Base-by-base conservation (phyloP, 371 early-diverging fungal genomes). In the Capillidium rhysosporum region DNA sequence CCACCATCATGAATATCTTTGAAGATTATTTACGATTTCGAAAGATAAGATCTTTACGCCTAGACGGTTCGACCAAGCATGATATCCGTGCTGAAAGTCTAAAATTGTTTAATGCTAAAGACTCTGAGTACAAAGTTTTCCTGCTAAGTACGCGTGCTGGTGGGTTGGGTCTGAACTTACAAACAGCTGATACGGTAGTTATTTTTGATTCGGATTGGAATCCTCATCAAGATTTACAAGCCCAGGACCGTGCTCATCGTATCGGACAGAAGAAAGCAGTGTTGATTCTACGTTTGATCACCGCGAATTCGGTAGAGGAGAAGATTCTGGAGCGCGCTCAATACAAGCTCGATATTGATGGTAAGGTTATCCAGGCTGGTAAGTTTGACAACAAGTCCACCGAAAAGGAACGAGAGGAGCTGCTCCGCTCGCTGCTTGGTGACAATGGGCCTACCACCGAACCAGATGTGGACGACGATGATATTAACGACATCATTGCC, bases 141-240 rank as follows among this genome's bases (percentile, higher is more conserved):
- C 61, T 99, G 55, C 75, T 99, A 39, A 89, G 90, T 69, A 99
- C 99, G 1, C 73, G 98, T 41, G 99, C 99, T 41, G 99, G 99
- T 64, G 99, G 99, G 29, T 72, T 97, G 51, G 99, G 99, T 57
- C 76, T 99, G 34, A 99, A 99, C 69, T 68, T 99, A 63, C 98
- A 97, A 63, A 86, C 98, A 12, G 99, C 99, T 5, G 99, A 99
- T 68, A 99, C 98, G 0, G 99, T 99, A 25, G 84, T 99, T 52
- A 90, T 99, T 59, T 99, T 92, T 65, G 99, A 99, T 68, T 89
- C 90, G n/a, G 99, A 99, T 65, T 99, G 99, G 80, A 99, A 99
- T 64, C 98, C 99, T 21, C 94, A 96, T 62, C 91, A 90, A 59
- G 99, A 99, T 73, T 71, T 97, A 40, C 99, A 98, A 75, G 99